Evolutionary conservation across 78 protist species (phyloP), one percentile per base, ranked within the genome.

Genomic region (Polysphondylium violaceum): DNA sequence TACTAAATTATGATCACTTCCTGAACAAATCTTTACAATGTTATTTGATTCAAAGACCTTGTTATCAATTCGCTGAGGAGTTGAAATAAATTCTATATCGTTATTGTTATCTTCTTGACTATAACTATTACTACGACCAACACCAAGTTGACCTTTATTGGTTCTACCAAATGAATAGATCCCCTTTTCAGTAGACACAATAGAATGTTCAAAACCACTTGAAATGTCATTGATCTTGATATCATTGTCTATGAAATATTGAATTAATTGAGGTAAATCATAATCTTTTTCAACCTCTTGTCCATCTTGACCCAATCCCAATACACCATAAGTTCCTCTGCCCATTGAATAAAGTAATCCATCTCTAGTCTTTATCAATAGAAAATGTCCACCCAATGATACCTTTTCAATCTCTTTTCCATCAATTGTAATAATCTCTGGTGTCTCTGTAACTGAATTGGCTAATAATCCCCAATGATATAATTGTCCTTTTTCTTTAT

Each of bases 141-240:
- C 58, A 36, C 74, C 90, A 11, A 79, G 59, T 65, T 83, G 91
- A 33, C 75, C 85, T 19, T 83, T 55, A 16, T 67, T 23, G 21
- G 58, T 44, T 47, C 47, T 33, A 9, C 95, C 95, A 83, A 83
- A 92, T 12, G 74, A 44, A 40, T 9, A 92, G 17, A 92, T 19
- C 6, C 38, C 29, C 16, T 75, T 78, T 2, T 83, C 40, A 27
- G 29, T 21, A 14, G 92, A 27, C 67, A 92, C 43, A 3, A 53
- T 68, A 19, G 87, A 35, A 77, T 92, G 95, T 50, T 61, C 73
- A 38, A 40, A 33, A 33, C 88, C 94, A 69, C 95, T 71, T 17
- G 78, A 31, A 2, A 87, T 72, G 4, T 43, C 0, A 43, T 38
- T 65, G 73, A 65, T 36, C 17, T n/a, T 19, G n/a, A 65, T 38